Conservation (phyloP, 2,329 filamentous ascomycete genomes). For the Colletotrichum ledebouriae region DNA sequence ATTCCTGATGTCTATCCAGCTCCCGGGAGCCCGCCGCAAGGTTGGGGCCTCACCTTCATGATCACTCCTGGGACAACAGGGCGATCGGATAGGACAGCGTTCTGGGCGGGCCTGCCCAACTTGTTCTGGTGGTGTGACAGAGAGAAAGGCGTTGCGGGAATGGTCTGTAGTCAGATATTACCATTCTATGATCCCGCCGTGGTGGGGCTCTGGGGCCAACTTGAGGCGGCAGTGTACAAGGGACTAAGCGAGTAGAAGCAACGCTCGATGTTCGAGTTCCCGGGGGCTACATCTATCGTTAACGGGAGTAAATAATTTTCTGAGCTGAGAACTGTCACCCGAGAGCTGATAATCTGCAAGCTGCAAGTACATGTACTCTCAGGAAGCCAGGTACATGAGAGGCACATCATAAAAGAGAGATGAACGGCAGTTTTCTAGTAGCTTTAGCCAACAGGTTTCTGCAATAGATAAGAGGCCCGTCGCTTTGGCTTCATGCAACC, state of each 20-base stretch:
- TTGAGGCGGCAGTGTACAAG: constrained; percentile 57
- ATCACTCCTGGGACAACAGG: constrained; percentile 63
- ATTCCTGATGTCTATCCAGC: constrained; percentile 63
- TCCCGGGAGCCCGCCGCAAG: constrained; percentile 65
- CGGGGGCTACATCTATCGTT: too few species aligned
- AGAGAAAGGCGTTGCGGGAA: constrained; percentile 68
- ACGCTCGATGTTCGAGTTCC: background rate
- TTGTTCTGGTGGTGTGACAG: constrained; percentile 74
- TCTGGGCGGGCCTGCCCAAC: constrained; percentile 73
- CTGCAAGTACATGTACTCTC: too few species aligned
- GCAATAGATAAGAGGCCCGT: too few species aligned
- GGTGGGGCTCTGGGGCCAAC: constrained; percentile 54
- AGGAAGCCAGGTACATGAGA: too few species aligned
- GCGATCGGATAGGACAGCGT: constrained; percentile 62
- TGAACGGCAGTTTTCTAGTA: too few species aligned
- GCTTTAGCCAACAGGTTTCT: too few species aligned
- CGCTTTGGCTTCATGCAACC: too few species aligned
- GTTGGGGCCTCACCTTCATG: constrained; percentile 74
- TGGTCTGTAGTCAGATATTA: constrained; percentile 64
- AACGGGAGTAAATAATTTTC: too few species aligned
- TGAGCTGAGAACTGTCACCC: too few species aligned
- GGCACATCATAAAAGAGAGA: too few species aligned
- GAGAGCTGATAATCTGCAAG: too few species aligned
- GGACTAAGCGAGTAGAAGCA: constrained; percentile 21
- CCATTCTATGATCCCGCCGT: constrained; percentile 62